phyloP scores from a whole-genome alignment of 192 early-diverging fungal genomes.

The Coemansia sp. region DNA sequence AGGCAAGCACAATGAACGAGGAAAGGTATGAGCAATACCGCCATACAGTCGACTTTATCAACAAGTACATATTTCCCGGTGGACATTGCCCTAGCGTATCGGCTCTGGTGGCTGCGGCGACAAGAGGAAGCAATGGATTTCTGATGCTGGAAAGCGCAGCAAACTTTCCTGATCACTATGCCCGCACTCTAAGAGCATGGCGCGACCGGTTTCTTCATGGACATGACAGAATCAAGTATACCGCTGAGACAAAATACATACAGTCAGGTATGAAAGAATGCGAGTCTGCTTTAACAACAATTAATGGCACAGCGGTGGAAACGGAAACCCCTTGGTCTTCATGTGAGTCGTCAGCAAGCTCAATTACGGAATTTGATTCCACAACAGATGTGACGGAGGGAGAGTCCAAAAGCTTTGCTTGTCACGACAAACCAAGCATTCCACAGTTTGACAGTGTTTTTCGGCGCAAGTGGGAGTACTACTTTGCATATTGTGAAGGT shows the following conservation, averaged over 20 bases:
- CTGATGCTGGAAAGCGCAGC: slow-evolving; percentile 61
- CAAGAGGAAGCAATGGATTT: slow-evolving; percentile 55
- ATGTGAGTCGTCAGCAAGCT: slow-evolving; percentile 13
- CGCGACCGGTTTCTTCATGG: slow-evolving; percentile 61
- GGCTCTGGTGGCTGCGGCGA: slow-evolving; percentile 56
- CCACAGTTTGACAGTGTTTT: slow-evolving; percentile 56
- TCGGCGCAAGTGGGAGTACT: slow-evolving; percentile 75
- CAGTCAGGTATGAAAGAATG: slow-evolving; percentile 40
- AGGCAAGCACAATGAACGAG: slow-evolving; percentile 74
- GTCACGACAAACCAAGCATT: not conserved
- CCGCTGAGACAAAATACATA: slow-evolving; percentile 19
- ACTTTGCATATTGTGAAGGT: slow-evolving; percentile 80
- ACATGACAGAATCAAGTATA: slow-evolving; percentile 53
- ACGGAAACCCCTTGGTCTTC: not conserved
- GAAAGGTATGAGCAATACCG: slow-evolving; percentile 61
- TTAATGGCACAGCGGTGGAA: not conserved
- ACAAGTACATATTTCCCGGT: slow-evolving; percentile 77
- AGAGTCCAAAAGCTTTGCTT: not conserved
- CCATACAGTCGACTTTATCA: slow-evolving; percentile 65
- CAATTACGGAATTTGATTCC: slow-evolving; percentile 13
- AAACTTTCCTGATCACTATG: slow-evolving; percentile 72
- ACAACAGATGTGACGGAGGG: not conserved
- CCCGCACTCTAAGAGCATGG: slow-evolving; percentile 68
- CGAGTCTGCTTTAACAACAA: slow-evolving; percentile 28
- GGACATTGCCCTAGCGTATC: slow-evolving; percentile 70